phyloP scores from a whole-genome alignment of 495 filamentous ascomycete species.

The Tuber umbilicatum region DNA sequence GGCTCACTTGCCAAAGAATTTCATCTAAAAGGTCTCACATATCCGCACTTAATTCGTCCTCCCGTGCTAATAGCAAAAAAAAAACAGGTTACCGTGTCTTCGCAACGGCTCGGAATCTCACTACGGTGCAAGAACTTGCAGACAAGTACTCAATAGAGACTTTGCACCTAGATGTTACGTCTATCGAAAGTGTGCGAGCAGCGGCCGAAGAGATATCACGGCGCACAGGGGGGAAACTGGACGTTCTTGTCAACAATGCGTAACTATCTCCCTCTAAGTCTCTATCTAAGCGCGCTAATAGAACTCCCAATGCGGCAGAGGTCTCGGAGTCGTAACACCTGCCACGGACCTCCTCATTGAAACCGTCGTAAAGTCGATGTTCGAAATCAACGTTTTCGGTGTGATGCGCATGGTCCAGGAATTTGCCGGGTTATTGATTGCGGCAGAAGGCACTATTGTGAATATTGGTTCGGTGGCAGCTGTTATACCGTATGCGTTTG shows the following conservation, averaged over 20 bases:
- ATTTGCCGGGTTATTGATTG: conserved; percentile 51
- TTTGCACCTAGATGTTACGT: conserved; percentile 50
- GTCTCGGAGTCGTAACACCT: conserved; percentile 44
- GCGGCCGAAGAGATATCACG: conserved; percentile 27
- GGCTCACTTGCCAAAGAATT: conserved; percentile 52
- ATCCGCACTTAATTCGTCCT: not conserved
- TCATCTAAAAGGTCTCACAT: conserved; percentile 42
- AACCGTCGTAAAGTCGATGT: conserved; percentile 44
- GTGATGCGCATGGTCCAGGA: conserved; percentile 51
- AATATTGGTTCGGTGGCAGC: conserved; percentile 51
- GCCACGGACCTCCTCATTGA: conserved; percentile 47
- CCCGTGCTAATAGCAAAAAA: not conserved
- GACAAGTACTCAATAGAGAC: conserved; percentile 46
- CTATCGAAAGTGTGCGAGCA: conserved; percentile 42
- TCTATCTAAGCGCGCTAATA: not conserved
- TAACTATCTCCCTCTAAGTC: conserved; percentile 40
- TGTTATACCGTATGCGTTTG: conserved; percentile 46
- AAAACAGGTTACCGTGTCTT: conserved; percentile 48
- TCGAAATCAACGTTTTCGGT: conserved; percentile 53
- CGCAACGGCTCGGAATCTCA: conserved; percentile 50
- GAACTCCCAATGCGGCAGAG: conserved; percentile 23
- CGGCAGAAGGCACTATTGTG: conserved; percentile 47
- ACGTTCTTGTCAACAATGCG: conserved; percentile 55
- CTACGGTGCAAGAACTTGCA: conserved; percentile 44
- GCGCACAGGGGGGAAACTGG: conserved; percentile 43